Percentiles rank a stretch among this genome's conserved stretches.
Evolutionary conservation across 2,329 filamentous ascomycete genomes (phyloP).

Genomic region (Neonectria hederae): DNA sequence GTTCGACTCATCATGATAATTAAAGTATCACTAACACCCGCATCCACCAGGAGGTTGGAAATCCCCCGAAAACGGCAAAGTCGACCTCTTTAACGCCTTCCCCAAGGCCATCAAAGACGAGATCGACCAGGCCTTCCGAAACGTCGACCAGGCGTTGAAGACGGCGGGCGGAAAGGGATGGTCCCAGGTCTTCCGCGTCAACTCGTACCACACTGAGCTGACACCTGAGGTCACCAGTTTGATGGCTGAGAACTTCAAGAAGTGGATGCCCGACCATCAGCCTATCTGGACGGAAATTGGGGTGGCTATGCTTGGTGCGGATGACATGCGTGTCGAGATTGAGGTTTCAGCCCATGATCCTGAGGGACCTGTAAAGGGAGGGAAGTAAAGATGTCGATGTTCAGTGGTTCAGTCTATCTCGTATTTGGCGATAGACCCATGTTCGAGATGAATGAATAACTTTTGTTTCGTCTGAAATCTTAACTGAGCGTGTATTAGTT

Average conservation of each 20-base stretch:
- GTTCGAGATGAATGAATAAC: no score
- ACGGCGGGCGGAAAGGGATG: constrained; percentile 63
- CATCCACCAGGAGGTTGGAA: constrained; percentile 44
- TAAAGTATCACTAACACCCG: background rate
- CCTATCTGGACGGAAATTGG: constrained; percentile 63
- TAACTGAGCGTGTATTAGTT: no score
- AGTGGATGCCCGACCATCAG: constrained; percentile 60
- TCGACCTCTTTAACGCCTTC: constrained; percentile 42
- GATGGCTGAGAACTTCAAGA: constrained; percentile 56
- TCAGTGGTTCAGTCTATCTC: no score
- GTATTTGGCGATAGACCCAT: no score
- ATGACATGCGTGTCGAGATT: constrained; percentile 65
- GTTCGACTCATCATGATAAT: background rate
- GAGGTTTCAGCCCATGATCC: constrained; percentile 56
- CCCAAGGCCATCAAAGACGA: constrained; percentile 50
- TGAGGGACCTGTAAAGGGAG: constrained; percentile 5
- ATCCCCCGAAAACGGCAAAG: background rate
- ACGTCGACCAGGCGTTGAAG: constrained; percentile 60
- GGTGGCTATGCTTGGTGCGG: constrained; percentile 55
- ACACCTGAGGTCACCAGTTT: constrained; percentile 49
- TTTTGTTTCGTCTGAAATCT: no score
- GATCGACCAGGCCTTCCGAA: constrained; percentile 62
- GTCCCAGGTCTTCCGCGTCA: constrained; percentile 59
- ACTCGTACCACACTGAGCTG: constrained; percentile 54
- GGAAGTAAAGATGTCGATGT: no score